Base-by-base conservation (phyloP, 176 grass and related monocot species). In the Triticum dicoccoides region DNA sequence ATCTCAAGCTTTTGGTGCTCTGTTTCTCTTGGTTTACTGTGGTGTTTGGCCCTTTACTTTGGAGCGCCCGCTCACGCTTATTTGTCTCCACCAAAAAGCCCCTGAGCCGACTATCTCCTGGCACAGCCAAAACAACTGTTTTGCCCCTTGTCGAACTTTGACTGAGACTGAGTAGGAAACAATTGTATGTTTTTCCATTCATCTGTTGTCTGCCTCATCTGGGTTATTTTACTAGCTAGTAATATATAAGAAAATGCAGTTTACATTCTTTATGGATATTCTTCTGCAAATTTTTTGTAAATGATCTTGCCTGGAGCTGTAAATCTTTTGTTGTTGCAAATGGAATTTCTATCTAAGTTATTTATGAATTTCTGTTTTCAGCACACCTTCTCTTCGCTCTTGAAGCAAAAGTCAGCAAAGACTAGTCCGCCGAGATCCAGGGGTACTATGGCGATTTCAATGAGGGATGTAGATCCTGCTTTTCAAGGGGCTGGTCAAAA, bases 401-500 rank as follows among this genome's bases (percentile, higher is more conserved):
- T 96, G 88, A 96, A 96, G 86, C 89, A 91, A 94, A 96, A 96
- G 61, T 15, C 69, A 70, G 75, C 61, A 32, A 96, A 76, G 86
- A 82, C 51, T 82, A 89, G 80, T 89, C 81, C 87, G 6, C 80
- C 84, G 82, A 93, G 85, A 81, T 54, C 87, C 37, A 93, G 84
- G 89, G 82, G 65, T 69, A 61, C 82, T 81, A 98, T 98, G 95
- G 86, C 93, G 27, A 86, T 98, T 88, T 98, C 95, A 58, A 91
- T 95, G 93, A 91, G 89, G 81, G 95, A 98, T 69, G 81, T 98
- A 54, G 95, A 98, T 83, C 83, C 93, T 35, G 93, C 89, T 66
- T 98, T 98, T 87, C 93, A 95, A 80, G 89, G 93, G n/a, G 87
- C 88, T 17, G 95, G 93, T 47, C 95, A 93, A 89, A 98, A 98